Evolutionary conservation across 2,329 filamentous ascomycete species (phyloP), one percentile per base, ranked within the genome.

Genomic region (Sclerotinia borealis): DNA sequence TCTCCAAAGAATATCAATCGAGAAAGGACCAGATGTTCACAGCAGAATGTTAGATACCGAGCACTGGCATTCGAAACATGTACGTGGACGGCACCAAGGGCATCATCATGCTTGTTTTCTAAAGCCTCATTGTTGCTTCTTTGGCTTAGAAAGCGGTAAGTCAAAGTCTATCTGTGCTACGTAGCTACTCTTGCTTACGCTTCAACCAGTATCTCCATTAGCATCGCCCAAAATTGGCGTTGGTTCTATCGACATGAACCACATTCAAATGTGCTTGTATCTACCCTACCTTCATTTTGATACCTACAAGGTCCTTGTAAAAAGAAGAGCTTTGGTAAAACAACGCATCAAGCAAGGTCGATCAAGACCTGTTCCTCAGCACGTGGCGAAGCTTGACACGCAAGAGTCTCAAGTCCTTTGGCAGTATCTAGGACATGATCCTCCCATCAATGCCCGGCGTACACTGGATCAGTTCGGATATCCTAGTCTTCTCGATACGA

Each of bases 381-480:
- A 37, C 22, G 39, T 64, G 3, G 51, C 64, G 22, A 64, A 61
- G 39, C 34, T 66, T 37, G 55, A 61, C 9, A 61, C 64, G 11
- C n/a, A 54, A 36, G 64, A 66, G 39, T 27, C 59, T 17, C 49
- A 66, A 62, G 50, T 45, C 11, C 36, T 62, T 11, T 66, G 64
- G 64, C 56, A 66, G 50, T 66, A 56, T 36, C 51, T 64, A n/a
- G 64, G 64, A 19, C 59, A 66, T 19, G 64, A 64, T 36, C 64
- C 63, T 43, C 63, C 64, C 10, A 52, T 66, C 17, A 64, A 66
- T 48, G 61, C 22, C 27, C 34, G 63, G 17, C 43, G 64, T 13
- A 66, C 63, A 31, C 58, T 65, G 8, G 59, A 66, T 60, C 65
- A 66, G 37, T 66, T 60, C 25, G 63, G 54, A 3, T 66, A 61